Evolutionary conservation across 2,329 filamentous ascomycete genomes (phyloP).

Genomic region (Hypoxylon sp.): DNA sequence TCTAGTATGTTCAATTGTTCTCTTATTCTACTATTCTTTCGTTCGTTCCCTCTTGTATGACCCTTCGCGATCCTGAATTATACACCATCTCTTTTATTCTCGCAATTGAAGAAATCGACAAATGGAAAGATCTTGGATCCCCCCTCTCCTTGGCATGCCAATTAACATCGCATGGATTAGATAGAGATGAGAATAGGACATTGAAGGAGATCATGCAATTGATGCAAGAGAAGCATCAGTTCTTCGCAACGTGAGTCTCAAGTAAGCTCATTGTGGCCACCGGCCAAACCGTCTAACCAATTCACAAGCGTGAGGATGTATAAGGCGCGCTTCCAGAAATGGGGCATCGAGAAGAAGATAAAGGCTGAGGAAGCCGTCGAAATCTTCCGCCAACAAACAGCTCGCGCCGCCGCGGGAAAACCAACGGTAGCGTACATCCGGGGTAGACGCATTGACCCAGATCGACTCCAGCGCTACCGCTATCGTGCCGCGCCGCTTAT

Average conservation of each 20-base stretch:
- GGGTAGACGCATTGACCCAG: conserved; percentile 51
- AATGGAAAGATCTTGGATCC: neutral
- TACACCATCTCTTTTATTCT: conserved; percentile 14
- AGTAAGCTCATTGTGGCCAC: conserved; percentile 10
- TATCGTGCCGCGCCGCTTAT: conserved; percentile 46
- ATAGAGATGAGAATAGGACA: conserved; percentile 53
- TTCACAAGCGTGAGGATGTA: conserved; percentile 52
- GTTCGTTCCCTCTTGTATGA: neutral
- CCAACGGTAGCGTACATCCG: conserved; percentile 51
- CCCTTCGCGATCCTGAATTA: conserved; percentile 7
- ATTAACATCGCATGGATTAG: conserved; percentile 28
- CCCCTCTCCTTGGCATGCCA: neutral
- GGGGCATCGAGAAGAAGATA: conserved; percentile 55
- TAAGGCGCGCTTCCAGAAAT: conserved; percentile 53
- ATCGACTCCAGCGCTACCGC: conserved; percentile 52
- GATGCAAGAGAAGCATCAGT: conserved; percentile 63
- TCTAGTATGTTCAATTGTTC: conserved; percentile 34
- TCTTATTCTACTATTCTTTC: neutral
- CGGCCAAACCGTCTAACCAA: conserved; percentile 27
- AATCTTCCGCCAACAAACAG: conserved; percentile 54
- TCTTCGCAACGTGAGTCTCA: conserved; percentile 61
- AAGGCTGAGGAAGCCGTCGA: conserved; percentile 53
- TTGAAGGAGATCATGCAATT: conserved; percentile 53
- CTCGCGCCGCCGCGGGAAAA: conserved; percentile 51
- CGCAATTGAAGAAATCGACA: neutral